A percentile compares a stretch with the other conserved stretches of the same genome.
These are phyloP conservation scores for Alternaria atra DNA, from an alignment of 2,329 filamentous ascomycete genomes.

Conservation along the genomic window DNA sequence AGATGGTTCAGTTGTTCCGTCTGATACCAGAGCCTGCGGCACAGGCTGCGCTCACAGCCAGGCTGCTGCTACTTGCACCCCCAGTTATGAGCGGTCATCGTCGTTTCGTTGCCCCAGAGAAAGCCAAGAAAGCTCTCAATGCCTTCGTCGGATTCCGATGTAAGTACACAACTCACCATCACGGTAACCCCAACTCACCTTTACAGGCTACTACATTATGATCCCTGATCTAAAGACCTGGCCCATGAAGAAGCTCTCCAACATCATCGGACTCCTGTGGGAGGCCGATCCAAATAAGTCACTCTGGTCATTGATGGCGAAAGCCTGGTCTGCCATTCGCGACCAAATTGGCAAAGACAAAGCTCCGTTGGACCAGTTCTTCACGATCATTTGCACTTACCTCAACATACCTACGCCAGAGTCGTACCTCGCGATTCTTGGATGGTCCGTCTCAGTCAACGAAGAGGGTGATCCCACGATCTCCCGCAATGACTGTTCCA, in stretches of 20 bases:
- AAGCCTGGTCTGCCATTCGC: conserved; percentile 64
- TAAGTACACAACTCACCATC: conserved; percentile 21
- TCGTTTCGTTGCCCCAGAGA: conserved; percentile 8
- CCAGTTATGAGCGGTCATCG: neutral
- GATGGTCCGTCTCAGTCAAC: conserved; percentile 56
- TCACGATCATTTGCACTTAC: conserved; percentile 56
- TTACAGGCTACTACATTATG: conserved; percentile 53
- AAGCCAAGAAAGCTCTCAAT: conserved; percentile 45
- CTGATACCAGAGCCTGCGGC: conserved; percentile 23
- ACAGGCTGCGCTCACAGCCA: conserved; percentile 23
- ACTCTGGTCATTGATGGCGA: conserved; percentile 63
- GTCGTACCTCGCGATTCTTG: conserved; percentile 58
- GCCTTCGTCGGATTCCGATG: conserved; percentile 50
- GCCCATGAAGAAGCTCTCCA: conserved; percentile 64
- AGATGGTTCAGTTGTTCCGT: conserved; percentile 29
- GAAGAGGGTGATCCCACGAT: conserved; percentile 31
- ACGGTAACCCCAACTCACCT: conserved; percentile 37
- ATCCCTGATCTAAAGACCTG: conserved; percentile 54
- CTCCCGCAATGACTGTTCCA: conserved; percentile 22
- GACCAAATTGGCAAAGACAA: conserved; percentile 60
- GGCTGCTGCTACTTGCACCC: conserved; percentile 16
- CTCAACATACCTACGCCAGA: conserved; percentile 59
- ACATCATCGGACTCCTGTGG: conserved; percentile 61
- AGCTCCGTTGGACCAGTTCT: conserved; percentile 59
- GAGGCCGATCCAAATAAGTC: conserved; percentile 59